These are phyloP conservation scores for Penstemon davidsonii DNA, from an alignment of 257 asterid genomes.

Conservation along the genomic window DNA sequence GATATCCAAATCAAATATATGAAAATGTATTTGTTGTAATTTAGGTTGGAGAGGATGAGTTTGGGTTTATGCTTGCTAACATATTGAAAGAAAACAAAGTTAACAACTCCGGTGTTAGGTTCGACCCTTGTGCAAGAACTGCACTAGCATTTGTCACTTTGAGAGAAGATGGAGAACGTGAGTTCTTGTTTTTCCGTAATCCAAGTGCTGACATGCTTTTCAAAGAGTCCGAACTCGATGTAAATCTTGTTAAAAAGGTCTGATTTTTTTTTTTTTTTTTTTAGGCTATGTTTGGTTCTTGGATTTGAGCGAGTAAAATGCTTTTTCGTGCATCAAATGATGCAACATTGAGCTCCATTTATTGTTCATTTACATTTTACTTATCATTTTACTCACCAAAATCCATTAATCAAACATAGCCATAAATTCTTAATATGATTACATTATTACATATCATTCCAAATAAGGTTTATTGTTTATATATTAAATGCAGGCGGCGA, in stretches of 20 bases:
- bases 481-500: constrained; percentile 58
- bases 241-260: constrained; percentile 71
- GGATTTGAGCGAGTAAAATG: too few relatives aligned
- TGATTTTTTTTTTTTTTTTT: neutral
- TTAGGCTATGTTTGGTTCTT: too few relatives aligned
- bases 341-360: too few relatives aligned
- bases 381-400: too few relatives aligned
- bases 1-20: constrained; percentile 1
- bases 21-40: constrained; percentile 23
- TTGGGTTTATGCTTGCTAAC: constrained; percentile 79
- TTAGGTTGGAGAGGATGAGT: constrained; percentile 93
- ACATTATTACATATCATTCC: neutral
- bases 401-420: too few relatives aligned
- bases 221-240: constrained; percentile 71
- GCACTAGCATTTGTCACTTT: constrained; percentile 89
- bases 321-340: too few relatives aligned
- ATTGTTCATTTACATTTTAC: too few relatives aligned
- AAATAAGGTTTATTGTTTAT: constrained; percentile 10
- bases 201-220: constrained; percentile 97
- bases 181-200: constrained; percentile 83
- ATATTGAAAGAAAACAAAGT: constrained; percentile 78
- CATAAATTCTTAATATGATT: neutral
- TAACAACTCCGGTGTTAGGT: constrained; percentile 74
- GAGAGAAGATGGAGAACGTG: constrained; percentile 89
- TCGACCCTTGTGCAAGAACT: constrained; percentile 77